Percentiles rank a stretch among this genome's conserved stretches.
phyloP scores from a whole-genome alignment of 2,329 filamentous ascomycete species.

The Hypoxylon sp. region DNA sequence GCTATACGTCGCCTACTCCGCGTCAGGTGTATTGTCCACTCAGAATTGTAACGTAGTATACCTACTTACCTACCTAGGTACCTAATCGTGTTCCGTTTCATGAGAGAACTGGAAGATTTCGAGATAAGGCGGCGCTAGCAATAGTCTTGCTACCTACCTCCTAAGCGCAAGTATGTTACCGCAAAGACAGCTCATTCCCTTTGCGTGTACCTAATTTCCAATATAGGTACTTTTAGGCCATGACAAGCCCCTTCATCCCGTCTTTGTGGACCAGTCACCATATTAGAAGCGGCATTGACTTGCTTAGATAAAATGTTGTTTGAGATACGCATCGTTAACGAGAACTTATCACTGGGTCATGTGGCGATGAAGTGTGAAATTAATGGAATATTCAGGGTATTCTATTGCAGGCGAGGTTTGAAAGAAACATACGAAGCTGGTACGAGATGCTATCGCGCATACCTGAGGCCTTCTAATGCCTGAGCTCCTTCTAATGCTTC shows the following conservation, averaged over 20 bases:
- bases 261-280: background rate
- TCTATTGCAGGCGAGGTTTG: constrained; percentile 5
- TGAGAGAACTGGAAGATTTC: background rate
- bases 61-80: too few species aligned
- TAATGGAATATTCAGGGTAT: constrained; percentile 15
- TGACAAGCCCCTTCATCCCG: background rate
- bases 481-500: constrained; percentile 37
- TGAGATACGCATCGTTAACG: background rate
- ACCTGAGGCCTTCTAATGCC: constrained; percentile 26
- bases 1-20: background rate
- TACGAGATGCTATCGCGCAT: constrained; percentile 16
- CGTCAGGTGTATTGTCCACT: background rate
- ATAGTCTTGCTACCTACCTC: background rate
- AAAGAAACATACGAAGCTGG: background rate
- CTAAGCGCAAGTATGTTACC: background rate
- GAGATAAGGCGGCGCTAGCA: background rate
- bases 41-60: background rate
- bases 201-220: too few species aligned
- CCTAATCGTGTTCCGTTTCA: background rate
- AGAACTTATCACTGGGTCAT: background rate
- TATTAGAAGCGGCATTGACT: background rate
- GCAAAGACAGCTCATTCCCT: background rate
- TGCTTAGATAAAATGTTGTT: too few species aligned
- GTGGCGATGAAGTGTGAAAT: background rate
- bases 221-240: too few species aligned